Evolutionary conservation across 257 asterid genomes (phyloP).

Genomic region (Plectranthus barbatus): DNA sequence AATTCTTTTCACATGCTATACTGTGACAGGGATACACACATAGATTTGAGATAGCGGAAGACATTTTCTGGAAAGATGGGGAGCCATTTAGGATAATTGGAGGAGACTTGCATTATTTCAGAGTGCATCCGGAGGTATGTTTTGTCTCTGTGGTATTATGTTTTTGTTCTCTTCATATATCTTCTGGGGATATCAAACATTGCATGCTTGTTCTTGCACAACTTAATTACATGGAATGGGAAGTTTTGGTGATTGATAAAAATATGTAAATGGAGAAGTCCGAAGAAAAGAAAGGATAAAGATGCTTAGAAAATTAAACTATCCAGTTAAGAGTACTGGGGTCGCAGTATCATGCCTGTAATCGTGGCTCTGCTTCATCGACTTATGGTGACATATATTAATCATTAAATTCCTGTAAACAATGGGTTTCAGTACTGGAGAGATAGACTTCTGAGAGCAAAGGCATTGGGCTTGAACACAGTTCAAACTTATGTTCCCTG

Average conservation of each 20-base stretch:
- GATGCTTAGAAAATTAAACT: background rate
- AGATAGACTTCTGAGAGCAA: slow-evolving; percentile 86
- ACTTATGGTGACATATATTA: slow-evolving; percentile 4
- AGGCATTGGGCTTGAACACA: slow-evolving; percentile 93
- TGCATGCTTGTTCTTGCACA: background rate
- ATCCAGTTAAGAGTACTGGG: background rate
- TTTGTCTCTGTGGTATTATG: background rate
- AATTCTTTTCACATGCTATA: background rate
- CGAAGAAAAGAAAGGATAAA: background rate
- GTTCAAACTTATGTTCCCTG: slow-evolving; percentile 93
- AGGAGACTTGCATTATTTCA: slow-evolving; percentile 88
- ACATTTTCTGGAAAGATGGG: slow-evolving; percentile 88
- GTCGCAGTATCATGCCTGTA: background rate
- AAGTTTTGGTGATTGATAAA: background rate
- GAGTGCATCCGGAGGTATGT: slow-evolving; percentile 79
- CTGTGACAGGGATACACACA: slow-evolving; percentile 35
- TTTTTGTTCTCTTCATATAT: background rate
- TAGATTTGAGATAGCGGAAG: slow-evolving; percentile 65
- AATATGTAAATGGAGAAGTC: background rate
- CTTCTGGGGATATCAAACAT: background rate
- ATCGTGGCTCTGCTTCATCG: background rate
- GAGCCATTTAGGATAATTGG: slow-evolving; percentile 79
- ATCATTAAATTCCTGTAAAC: slow-evolving; percentile 11
- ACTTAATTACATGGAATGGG: background rate
- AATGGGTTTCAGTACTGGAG: slow-evolving; percentile 68